Evolutionary conservation across 768 basidiomycete genomes (phyloP), one percentile per base, ranked within the genome.

Genomic region (Hypholoma sublateritium): DNA sequence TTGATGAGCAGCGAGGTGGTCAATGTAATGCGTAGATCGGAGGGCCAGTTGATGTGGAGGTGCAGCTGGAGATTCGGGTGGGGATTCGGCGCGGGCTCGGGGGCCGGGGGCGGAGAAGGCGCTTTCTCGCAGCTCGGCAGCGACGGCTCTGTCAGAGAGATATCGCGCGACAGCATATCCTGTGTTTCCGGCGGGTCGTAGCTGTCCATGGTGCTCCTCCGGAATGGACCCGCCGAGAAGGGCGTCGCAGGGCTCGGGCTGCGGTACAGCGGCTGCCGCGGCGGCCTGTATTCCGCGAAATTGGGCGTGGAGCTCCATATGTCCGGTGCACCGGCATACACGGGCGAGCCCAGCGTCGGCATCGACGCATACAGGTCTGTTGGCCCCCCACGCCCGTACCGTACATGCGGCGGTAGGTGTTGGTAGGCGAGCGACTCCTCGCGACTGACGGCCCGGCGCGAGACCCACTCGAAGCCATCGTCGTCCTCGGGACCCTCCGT

Each of bases 1-100:
- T 99, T 97, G 72, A 99, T 95, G 59, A 95, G 83, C 24, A 98
- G 81, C 8, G 93, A 95, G 0, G 97, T 98, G 28, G 91, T 87
- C 54, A 99, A 80, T 7, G 91, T 91, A 62, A 99, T 79, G 14
- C 91, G 88, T 8, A 98, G 78, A 70, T 97, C 87, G 9, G 95
- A 93, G 51, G 87, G 83, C 86, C 96, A 96, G 32, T 83, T 80
- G 43, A 98, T 75, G 64, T 87, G 85, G 0, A 99, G 77, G 68
- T 98, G 95, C 3, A 97, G 72, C 68, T 99, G 97, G 25, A 98
- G 77, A 68, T 95, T 90, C 1, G 91, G 85, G 65, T 54, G 70
- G 47, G 55, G 47, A 35, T 49, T 56, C 17, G 19, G 54, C 35
- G 16, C 46, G 28, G 68, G 69, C 42, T 59, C 66, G 55, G 66